Evolutionary conservation across 2,329 filamentous ascomycete species (phyloP).

Genomic region (Aspergillus tubingensis): DNA sequence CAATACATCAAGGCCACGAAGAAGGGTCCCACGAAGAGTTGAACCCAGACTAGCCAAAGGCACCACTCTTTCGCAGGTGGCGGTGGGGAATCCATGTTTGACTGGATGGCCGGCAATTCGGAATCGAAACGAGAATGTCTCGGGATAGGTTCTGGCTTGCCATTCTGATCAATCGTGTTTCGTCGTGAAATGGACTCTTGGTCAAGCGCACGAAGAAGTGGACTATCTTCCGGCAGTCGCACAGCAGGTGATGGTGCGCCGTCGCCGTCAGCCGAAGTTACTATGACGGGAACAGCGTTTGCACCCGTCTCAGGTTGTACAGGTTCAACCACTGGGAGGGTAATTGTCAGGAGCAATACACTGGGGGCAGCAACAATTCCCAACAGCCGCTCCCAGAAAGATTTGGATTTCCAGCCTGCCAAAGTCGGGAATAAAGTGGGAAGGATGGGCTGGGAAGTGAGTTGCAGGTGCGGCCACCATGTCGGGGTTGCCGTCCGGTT

Average conservation of each 20-base stretch:
- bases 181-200: slow-evolving; percentile 13
- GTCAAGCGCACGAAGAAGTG: slow-evolving; percentile 29
- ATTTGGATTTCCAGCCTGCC: slow-evolving; percentile 77
- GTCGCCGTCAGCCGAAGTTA: slow-evolving; percentile 25
- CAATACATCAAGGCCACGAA: slow-evolving; percentile 77
- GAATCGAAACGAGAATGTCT: slow-evolving; percentile 38
- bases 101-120: slow-evolving; percentile 39
- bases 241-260: slow-evolving; percentile 28
- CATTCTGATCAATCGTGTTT: slow-evolving; percentile 13
- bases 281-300: slow-evolving; percentile 38
- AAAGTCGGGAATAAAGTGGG: slow-evolving; percentile 85
- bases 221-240: slow-evolving; percentile 41
- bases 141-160: slow-evolving; percentile 21
- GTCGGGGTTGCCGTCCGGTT: slow-evolving; percentile 40
- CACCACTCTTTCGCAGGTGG: slow-evolving; percentile 68
- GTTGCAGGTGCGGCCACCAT: slow-evolving; percentile 79
- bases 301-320: slow-evolving; percentile 54
- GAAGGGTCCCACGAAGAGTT: slow-evolving; percentile 82
- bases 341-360: slow-evolving; percentile 86
- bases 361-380: slow-evolving; percentile 84
- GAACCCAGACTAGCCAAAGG: slow-evolving; percentile 82
- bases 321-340: slow-evolving; percentile 84
- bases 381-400: slow-evolving; percentile 78
- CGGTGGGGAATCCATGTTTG: slow-evolving; percentile 20
- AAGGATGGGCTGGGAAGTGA: slow-evolving; percentile 70